Conservation (phyloP, 179 eudicot species). For the Amaranthus tricolor region DNA sequence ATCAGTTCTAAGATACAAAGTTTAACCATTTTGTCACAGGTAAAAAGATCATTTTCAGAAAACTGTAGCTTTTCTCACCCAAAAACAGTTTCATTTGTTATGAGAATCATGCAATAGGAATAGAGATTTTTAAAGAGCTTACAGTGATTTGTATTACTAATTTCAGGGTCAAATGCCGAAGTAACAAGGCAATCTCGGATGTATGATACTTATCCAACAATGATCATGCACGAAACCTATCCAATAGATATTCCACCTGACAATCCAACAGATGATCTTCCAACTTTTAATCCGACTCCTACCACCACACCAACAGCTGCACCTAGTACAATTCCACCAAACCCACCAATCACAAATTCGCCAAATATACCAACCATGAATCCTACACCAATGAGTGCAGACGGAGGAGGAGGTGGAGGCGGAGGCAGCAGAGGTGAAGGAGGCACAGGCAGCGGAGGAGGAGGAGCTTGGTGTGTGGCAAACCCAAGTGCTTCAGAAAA, state of each 20-base stretch:
- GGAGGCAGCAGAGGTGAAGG: constrained; percentile 13
- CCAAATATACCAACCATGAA: constrained; percentile 28
- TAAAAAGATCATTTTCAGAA: too few species aligned
- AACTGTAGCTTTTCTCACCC: too few species aligned
- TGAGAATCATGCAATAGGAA: too few species aligned
- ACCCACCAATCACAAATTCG: constrained; percentile 28
- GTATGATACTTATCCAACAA: constrained; percentile 21
- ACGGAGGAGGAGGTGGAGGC: not conserved
- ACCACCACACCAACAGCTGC: constrained; percentile 25
- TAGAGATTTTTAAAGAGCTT: not conserved
- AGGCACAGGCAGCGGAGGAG: constrained; percentile 25
- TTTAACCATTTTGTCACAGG: too few species aligned
- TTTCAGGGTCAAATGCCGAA: constrained; percentile 58
- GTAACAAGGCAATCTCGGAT: constrained; percentile 34
- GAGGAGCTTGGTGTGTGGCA: constrained; percentile 94
- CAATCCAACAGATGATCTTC: constrained; percentile 25
- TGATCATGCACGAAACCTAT: constrained; percentile 25
- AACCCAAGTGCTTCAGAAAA: constrained; percentile 68
- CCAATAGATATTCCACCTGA: constrained; percentile 26
- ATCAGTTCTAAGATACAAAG: too few species aligned
- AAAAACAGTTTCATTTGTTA: too few species aligned
- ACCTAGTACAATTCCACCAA: constrained; percentile 12
- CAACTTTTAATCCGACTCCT: constrained; percentile 36
- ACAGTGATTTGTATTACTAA: constrained; percentile 7
- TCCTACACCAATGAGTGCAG: constrained; percentile 29